Conservation (phyloP, 805 yeast genomes). For the Ogataea methylovora region DNA sequence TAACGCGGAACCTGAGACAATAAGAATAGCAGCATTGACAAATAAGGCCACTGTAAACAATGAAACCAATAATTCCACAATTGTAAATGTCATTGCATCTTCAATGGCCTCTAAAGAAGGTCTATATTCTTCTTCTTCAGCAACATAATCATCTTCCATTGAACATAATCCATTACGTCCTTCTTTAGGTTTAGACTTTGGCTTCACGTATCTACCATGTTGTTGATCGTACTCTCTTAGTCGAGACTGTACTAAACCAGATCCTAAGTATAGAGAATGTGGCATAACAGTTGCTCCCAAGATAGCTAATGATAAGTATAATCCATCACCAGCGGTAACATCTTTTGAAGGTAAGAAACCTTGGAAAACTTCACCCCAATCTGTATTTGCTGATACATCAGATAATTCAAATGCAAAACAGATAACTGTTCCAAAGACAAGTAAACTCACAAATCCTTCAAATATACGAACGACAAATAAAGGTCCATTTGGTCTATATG, state of each 20-base stretch:
- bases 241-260: slow-evolving; percentile 84
- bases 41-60: slow-evolving; percentile 84
- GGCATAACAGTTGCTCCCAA: slow-evolving; percentile 96
- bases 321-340: slow-evolving; percentile 50
- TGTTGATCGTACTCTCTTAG: slow-evolving; percentile 69
- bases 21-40: slow-evolving; percentile 83
- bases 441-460: slow-evolving; percentile 70
- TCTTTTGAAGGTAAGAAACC: slow-evolving; percentile 58
- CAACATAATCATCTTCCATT: slow-evolving; percentile 18
- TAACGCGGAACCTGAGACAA: slow-evolving; percentile 87
- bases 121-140: slow-evolving; percentile 29
- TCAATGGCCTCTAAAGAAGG: slow-evolving; percentile 79
- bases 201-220: slow-evolving; percentile 48
- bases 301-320: slow-evolving; percentile 76
- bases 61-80: slow-evolving; percentile 76
- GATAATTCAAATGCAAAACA: slow-evolving; percentile 78
- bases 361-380: slow-evolving; percentile 50
- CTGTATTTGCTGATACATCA: slow-evolving; percentile 51
- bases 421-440: slow-evolving; percentile 75
- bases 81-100: slow-evolving; percentile 72
- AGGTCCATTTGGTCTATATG: slow-evolving; percentile 81
- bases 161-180: slow-evolving; percentile 22
- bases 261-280: slow-evolving; percentile 80
- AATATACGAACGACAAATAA: slow-evolving; percentile 69
- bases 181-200: slow-evolving; percentile 14